These are phyloP conservation scores for Alternaria novae-zelandiae DNA, from an alignment of 2,329 filamentous ascomycete species.

Conservation along the genomic window DNA sequence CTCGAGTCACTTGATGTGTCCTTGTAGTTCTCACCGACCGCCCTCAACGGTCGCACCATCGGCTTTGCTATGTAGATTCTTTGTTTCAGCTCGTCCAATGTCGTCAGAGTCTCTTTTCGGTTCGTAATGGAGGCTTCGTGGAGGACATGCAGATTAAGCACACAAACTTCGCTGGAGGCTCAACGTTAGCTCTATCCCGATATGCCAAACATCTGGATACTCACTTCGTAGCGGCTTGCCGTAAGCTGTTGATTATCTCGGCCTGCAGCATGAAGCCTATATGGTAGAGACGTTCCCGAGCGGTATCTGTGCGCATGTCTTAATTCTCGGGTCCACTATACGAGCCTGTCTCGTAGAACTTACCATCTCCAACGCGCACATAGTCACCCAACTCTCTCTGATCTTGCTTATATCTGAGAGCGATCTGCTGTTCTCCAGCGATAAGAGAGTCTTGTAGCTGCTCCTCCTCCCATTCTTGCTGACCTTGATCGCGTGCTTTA, in stretches of 20 bases:
- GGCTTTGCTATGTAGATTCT: slow-evolving; percentile 38
- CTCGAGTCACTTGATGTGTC: slow-evolving; percentile 1
- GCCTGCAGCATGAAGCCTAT: slow-evolving; percentile 50
- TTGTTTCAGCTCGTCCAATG: slow-evolving; percentile 48
- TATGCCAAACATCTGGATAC: slow-evolving; percentile 10
- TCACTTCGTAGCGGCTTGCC: slow-evolving; percentile 44
- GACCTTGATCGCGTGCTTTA: slow-evolving; percentile 32
- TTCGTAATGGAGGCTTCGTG: slow-evolving; percentile 48
- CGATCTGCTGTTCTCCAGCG: slow-evolving; percentile 46
- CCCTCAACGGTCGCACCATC: slow-evolving; percentile 23
- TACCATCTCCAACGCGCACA: slow-evolving; percentile 49
- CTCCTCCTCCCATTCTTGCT: slow-evolving; percentile 45
- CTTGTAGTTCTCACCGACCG: slow-evolving; percentile 11
- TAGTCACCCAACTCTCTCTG: slow-evolving; percentile 45
- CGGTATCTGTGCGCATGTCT: slow-evolving; percentile 33
- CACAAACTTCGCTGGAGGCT: slow-evolving; percentile 14
- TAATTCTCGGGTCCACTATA: background rate
- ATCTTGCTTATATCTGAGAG: slow-evolving; percentile 41
- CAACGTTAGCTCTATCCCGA: background rate
- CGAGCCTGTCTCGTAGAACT: slow-evolving; percentile 24
- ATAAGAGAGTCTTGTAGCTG: slow-evolving; percentile 49
- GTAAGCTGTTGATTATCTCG: slow-evolving; percentile 49
- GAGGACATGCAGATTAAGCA: slow-evolving; percentile 44
- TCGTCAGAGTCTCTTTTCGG: slow-evolving; percentile 40
- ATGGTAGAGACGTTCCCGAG: slow-evolving; percentile 46